Base-by-base conservation (phyloP, 495 filamentous ascomycete species). In the Glarea lozoyensis region DNA sequence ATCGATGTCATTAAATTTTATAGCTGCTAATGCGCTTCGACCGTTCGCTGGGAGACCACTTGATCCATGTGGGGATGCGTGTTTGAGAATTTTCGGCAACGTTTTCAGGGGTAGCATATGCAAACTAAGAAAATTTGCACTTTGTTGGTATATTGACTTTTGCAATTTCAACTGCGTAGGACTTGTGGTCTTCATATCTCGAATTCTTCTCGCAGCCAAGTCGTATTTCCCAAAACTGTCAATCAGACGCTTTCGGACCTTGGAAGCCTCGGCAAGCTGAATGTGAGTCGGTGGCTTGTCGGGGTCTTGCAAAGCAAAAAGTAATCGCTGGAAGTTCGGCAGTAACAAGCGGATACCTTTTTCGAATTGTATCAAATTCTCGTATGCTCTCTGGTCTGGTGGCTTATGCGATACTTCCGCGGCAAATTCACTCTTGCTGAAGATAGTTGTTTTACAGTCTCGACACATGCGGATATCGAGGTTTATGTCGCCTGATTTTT, bases 191-290 rank as follows among this genome's bases (percentile, higher is more conserved):
- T 84, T 83, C 20, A 94, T 60, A 49, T 92, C 81, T 9, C 86
- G 79, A 32, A 98, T 81, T 4, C 89, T 76, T 42, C 81, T 79
- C 10, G 92, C 86, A 1, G 88, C 86, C 1, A 79, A 64, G 57
- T 95, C 85, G 55, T 94, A 96, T 51, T 97, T 88, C 10, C 74
- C 74, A 57, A 98, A 96, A 2, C 86, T 79, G 49, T 97, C 93
- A 6, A 85, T 89, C 1, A 98, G 72, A 27, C 89, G 79, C 60
- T 89, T 95, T 36, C 92, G 82, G 7, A 92, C 81, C 63, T 88
- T 94, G 21, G 83, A 82, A 2, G 93, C 92, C 51, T 97, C 90
- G 41, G 82, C 71, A 41, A 97, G 76, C 46, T 94, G 85, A 5
- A 67, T 64, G 10, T 78, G 74, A 2, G 79, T 75, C 1, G 89